Base-by-base conservation (phyloP, 179 eudicot genomes). In the Sideroxylon spinosum region DNA sequence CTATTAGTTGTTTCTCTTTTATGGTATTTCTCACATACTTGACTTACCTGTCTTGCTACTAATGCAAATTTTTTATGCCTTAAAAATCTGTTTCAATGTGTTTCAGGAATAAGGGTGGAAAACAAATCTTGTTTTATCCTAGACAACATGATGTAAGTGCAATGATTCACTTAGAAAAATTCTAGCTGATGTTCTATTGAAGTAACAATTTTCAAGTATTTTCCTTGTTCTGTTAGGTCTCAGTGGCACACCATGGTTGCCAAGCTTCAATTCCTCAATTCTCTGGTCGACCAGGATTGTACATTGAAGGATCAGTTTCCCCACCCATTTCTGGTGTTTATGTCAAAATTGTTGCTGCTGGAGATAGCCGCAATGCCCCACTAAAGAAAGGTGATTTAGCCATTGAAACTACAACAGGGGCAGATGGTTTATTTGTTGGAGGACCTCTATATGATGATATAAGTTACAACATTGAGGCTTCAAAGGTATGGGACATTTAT, bases 361-460 rank as follows among this genome's bases (percentile, higher is more conserved):
- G 90, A 74, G 88, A 90, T 76, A 91, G 98, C 81, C 83, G 48
- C 62, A 89, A 85, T 87, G 86, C 91, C 78, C 81, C 80, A 56
- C 89, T 94, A 61, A 91, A 86, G 86, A 81, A 83, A 86, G 93
- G 91, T 46, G 96, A 94, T 78, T 52, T 89, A 72, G 98, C 93
- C 32, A 78, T 90, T 84, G 96, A 86, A 84, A 90, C 97, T 46
- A 89, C 84, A 76, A 92, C 98, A 52, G 88, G 84, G 59, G 25
- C 81, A 80, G 97, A 92, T 86, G 99, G 99, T 81, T 73, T 74
- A 48, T 95, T 86, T 76, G 75, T 90, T 75, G 97, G 87, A 19
- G 99, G 99, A 46, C 98, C 99, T 64, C 88, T 95, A 73, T 95
- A 92, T 84, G 97, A 95, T 77, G 99, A 95, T 79, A 91, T 91